A percentile compares a stretch with the other conserved stretches of the same genome.
Evolutionary conservation across 441 rosid species (phyloP).

Genomic region (Gossypium trilobum): DNA sequence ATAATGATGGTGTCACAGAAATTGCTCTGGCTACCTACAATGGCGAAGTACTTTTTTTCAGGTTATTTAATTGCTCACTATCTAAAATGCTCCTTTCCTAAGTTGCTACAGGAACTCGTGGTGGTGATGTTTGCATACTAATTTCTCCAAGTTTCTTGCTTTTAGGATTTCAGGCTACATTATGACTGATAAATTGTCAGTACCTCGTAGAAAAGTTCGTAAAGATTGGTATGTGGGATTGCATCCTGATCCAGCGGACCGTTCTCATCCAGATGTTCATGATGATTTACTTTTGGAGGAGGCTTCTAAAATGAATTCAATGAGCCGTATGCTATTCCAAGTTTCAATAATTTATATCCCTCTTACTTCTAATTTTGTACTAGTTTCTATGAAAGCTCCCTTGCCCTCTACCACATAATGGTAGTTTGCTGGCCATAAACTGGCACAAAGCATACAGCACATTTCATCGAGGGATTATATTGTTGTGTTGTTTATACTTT

Average conservation of each 20-base stretch:
- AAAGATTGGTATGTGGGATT: constrained; percentile 91
- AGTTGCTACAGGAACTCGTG: constrained; percentile 1
- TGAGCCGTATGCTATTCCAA: constrained; percentile 43
- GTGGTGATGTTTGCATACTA: not conserved
- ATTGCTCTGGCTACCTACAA: constrained; percentile 93
- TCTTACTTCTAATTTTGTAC: not conserved
- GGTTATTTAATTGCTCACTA: constrained; percentile 34
- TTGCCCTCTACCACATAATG: not conserved
- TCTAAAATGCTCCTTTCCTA: not conserved
- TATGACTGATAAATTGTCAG: constrained; percentile 86
- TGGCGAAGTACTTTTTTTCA: constrained; percentile 89
- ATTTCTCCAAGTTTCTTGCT: constrained; percentile 11
- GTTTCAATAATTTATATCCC: not conserved
- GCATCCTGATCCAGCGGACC: constrained; percentile 80
- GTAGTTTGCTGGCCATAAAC: not conserved
- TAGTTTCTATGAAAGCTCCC: constrained; percentile 6
- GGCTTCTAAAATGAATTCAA: constrained; percentile 41
- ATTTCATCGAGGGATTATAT: not conserved
- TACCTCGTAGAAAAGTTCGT: constrained; percentile 78
- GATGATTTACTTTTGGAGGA: constrained; percentile 57
- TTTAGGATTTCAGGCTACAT: constrained; percentile 84
- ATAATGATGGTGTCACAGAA: constrained; percentile 94
- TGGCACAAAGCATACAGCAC: not conserved
- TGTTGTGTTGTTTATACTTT: constrained; percentile 5
- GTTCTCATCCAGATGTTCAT: constrained; percentile 83